These are phyloP conservation scores for Aspergillus brunneoviolaceus DNA, from an alignment of 2,329 filamentous ascomycete genomes.

Conservation along the genomic window DNA sequence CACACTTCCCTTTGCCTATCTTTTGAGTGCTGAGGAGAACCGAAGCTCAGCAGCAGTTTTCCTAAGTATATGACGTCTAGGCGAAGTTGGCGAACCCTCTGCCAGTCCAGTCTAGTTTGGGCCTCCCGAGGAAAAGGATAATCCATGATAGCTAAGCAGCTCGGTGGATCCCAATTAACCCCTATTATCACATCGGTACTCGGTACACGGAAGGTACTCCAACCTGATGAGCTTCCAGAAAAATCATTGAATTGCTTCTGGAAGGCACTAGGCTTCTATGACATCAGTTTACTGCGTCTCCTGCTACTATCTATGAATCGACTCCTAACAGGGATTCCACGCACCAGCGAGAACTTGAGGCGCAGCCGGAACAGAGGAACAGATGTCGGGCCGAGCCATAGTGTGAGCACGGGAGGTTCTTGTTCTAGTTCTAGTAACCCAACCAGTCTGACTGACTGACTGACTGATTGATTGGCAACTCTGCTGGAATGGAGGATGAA, in stretches of 20 bases:
- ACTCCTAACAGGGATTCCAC: neutral
- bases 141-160: neutral
- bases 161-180: neutral
- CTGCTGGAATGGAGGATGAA: neutral
- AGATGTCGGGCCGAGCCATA: constrained; percentile 20
- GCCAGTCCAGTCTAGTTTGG: neutral
- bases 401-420: constrained; percentile 2
- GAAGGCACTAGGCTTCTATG: neutral
- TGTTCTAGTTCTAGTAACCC: neutral
- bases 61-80: neutral
- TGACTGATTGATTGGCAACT: neutral
- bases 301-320: neutral
- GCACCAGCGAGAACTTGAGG: neutral
- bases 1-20: no score
- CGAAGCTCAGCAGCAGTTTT: neutral
- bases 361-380: neutral
- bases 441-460: neutral
- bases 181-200: neutral
- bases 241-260: neutral
- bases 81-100: neutral
- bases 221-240: neutral
- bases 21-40: no score
- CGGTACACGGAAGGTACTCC: neutral
- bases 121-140: neutral
- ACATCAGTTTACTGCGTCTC: neutral